These are phyloP conservation scores for Colletotrichum paranaense DNA, from an alignment of 2,329 filamentous ascomycete genomes.

Conservation along the genomic window DNA sequence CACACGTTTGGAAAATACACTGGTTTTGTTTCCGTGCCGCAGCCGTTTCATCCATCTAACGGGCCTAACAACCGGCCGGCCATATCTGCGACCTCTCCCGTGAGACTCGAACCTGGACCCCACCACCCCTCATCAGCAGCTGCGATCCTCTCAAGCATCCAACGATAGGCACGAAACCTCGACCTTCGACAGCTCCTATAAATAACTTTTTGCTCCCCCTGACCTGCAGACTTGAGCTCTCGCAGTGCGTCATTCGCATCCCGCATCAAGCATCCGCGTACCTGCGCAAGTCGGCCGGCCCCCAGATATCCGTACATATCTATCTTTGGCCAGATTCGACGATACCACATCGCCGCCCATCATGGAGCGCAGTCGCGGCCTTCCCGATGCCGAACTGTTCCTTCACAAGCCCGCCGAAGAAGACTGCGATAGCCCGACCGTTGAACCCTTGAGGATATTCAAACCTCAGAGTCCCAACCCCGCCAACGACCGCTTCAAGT, in stretches of 20 bases:
- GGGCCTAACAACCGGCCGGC: slow-evolving; percentile 24
- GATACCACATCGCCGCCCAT: slow-evolving; percentile 41
- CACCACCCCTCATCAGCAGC: slow-evolving; percentile 30
- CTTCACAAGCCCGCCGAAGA: slow-evolving; percentile 67
- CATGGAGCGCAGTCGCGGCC: slow-evolving; percentile 69
- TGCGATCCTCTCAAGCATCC: slow-evolving; percentile 26
- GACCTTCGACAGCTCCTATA: slow-evolving; percentile 39
- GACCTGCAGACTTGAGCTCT: slow-evolving; percentile 31
- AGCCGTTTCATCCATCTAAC: slow-evolving; percentile 25
- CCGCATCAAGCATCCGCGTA: slow-evolving; percentile 35
- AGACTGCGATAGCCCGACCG: slow-evolving; percentile 77
- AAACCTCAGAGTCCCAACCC: slow-evolving; percentile 78
- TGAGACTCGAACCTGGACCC: slow-evolving; percentile 30
- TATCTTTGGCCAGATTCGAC: background rate
- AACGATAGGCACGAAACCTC: slow-evolving; percentile 33
- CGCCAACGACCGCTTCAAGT: slow-evolving; percentile 58
- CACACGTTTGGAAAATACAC: slow-evolving; percentile 1
- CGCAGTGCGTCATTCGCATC: slow-evolving; percentile 29
- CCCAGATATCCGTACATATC: slow-evolving; percentile 27
- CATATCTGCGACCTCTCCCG: slow-evolving; percentile 33
- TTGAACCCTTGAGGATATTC: slow-evolving; percentile 87
- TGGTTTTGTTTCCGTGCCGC: slow-evolving; percentile 14
- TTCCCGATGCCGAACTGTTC: slow-evolving; percentile 87
- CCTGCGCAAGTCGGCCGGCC: slow-evolving; percentile 33
- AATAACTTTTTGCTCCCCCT: slow-evolving; percentile 36